These are phyloP conservation scores for Gloeopeniophorella convolvens DNA, from an alignment of 768 basidiomycete species.

Conservation along the genomic window DNA sequence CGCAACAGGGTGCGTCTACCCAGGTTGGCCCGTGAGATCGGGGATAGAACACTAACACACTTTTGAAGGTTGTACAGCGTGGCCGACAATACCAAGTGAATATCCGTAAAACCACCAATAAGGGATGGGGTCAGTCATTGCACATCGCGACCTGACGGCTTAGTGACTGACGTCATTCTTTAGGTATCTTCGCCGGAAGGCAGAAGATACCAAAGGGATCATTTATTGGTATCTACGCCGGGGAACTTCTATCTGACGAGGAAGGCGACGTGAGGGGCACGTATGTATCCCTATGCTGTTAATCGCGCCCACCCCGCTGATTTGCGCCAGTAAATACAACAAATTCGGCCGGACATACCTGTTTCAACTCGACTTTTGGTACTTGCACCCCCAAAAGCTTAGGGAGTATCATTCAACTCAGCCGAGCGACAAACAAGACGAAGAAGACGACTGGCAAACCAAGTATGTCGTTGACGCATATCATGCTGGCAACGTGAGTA, in stretches of 20 bases:
- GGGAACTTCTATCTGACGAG: slow-evolving; percentile 68
- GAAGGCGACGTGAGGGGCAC: slow-evolving; percentile 62
- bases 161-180: slow-evolving; percentile 4
- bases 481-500: slow-evolving; percentile 75
- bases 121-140: slow-evolving; percentile 73
- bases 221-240: slow-evolving; percentile 80
- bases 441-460: slow-evolving; percentile 28
- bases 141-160: background rate
- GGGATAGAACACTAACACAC: background rate
- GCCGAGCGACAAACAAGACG: background rate
- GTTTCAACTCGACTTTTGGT: slow-evolving; percentile 75
- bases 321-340: slow-evolving; percentile 56
- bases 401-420: too few relatives aligned
- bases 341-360: slow-evolving; percentile 70
- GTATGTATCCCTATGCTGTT: slow-evolving; percentile 34
- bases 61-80: slow-evolving; percentile 68
- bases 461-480: slow-evolving; percentile 78
- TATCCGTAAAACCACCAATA: slow-evolving; percentile 63
- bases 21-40: background rate
- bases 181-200: slow-evolving; percentile 65
- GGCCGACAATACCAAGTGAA: slow-evolving; percentile 59
- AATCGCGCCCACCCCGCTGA: background rate
- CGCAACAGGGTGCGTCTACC: slow-evolving; percentile 59
- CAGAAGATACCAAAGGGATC: slow-evolving; percentile 61
- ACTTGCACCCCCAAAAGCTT: slow-evolving; percentile 39